Evolutionary conservation across 345 rosid species (phyloP), one percentile per base, ranked within the genome.

Genomic region (Eutrema yunnanense): DNA sequence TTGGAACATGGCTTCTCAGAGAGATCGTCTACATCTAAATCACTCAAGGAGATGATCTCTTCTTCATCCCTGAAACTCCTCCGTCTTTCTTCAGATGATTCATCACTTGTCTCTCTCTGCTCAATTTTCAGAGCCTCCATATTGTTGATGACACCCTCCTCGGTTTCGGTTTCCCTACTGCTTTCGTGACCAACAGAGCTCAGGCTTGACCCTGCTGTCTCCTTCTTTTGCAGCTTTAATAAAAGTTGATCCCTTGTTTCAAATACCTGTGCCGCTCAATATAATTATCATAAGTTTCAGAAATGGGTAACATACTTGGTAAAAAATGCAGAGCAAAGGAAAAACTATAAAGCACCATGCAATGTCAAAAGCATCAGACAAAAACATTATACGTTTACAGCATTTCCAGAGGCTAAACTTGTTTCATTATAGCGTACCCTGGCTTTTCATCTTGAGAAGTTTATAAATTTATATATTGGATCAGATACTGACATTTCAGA

Each of bases 11-110:
- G 63, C 79, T 82, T 81, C 37, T 56, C 41, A 0, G 83, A 71
- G 55, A 49, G 75, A 59, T 81, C 80, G 2, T 86, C 90, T 5
- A 49, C 67, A 51, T 85, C 95, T 79, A 86, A 69, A 76, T 89
- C 96, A 61, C 92, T 87, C 67, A 87, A 87, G 2, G 85, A 84
- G 54, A 86, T 79, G 53, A 85, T 79, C 52, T 80, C 86, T 52
- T 75, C 86, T 51, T 80, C 87, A 12, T 67, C 65, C 73, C 69
- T 77, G 55, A 69, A 72, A 47, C 57, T 77, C 62, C 74, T 81
- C 65, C 32, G 58, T 36, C 57, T 51, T 55, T 81, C 88, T 77
- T 80, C 84, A 49, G 73, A 74, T 81, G 83, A 82, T 16, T 72
- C 83, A 53, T 69, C 83, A 4, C 76, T 58, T 50, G 14, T 78